phyloP scores from a whole-genome alignment of 805 yeast genomes.

The Diddensiella santjacobensis region DNA sequence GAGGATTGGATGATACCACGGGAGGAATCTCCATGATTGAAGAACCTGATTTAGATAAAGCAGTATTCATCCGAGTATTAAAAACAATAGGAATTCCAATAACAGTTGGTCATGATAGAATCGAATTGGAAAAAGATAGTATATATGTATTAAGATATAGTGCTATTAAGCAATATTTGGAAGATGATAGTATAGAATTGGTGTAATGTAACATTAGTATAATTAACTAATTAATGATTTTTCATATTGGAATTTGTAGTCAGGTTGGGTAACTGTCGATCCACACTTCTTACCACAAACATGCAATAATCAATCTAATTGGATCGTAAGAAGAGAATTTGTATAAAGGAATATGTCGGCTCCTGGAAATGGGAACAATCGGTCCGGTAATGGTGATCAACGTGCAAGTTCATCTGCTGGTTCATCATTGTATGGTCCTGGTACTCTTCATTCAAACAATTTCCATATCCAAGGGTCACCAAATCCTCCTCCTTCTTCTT shows the following conservation, averaged over 20 bases:
- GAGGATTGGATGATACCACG: constrained; percentile 69
- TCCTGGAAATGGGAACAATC: constrained; percentile 1
- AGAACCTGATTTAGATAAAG: constrained; percentile 67
- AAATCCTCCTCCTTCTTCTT: neutral
- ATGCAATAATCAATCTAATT: no score
- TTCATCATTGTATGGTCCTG: neutral
- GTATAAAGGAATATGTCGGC: neutral
- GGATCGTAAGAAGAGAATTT: neutral
- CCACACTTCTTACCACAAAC: no score
- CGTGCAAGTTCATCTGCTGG: neutral
- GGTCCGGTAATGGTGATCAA: neutral
- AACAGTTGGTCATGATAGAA: constrained; percentile 42
- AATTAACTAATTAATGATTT: no score
- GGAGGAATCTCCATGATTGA: constrained; percentile 64
- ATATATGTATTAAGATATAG: constrained; percentile 73
- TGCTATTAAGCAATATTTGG: constrained; percentile 42
- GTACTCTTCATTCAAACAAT: neutral
- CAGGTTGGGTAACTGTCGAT: no score
- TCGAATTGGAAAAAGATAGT: constrained; percentile 58
- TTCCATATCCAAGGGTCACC: constrained; percentile 5
- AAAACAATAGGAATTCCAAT: constrained; percentile 39
- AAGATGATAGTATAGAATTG: constrained; percentile 41
- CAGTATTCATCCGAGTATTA: constrained; percentile 69
- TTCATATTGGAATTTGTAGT: no score
- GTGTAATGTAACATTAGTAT: no score